Evolutionary conservation across 495 filamentous ascomycete species (phyloP).

Genomic region (Daldinia bambusicola): DNA sequence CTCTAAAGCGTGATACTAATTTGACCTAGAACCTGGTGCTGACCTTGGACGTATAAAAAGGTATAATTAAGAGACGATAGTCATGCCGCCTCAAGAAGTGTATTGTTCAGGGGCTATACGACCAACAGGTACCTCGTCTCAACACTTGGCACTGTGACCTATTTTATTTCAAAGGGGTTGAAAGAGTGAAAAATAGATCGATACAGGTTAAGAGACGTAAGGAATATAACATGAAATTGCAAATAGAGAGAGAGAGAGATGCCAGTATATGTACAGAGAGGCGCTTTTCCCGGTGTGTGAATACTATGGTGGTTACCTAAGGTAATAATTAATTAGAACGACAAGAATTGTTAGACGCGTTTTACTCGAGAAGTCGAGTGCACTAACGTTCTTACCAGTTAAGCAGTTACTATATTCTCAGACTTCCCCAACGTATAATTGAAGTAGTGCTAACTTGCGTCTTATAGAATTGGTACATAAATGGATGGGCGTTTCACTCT

Average conservation of each 20-base stretch:
- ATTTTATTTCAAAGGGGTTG: background rate
- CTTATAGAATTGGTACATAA: constrained; percentile 6
- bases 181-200: background rate
- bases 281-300: background rate
- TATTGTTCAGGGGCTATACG: constrained; percentile 3
- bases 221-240: background rate
- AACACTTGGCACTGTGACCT: background rate
- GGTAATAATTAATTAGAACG: background rate
- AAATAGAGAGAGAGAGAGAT: background rate
- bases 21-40: background rate
- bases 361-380: constrained; percentile 7
- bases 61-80: background rate
- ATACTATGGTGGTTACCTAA: background rate
- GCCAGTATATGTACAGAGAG: background rate
- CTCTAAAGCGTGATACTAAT: background rate
- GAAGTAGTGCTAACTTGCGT: background rate
- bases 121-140: background rate
- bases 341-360: constrained; percentile 13
- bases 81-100: background rate
- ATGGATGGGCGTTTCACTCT: background rate
- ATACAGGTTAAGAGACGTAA: background rate
- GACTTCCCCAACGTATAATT: background rate
- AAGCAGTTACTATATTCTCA: constrained; percentile 19
- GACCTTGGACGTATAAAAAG: background rate
- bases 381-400: constrained; percentile 21